Evolutionary conservation across 2,329 filamentous ascomycete species (phyloP), one percentile per base, ranked within the genome.

Genomic region (Neonectria magnoliae): DNA sequence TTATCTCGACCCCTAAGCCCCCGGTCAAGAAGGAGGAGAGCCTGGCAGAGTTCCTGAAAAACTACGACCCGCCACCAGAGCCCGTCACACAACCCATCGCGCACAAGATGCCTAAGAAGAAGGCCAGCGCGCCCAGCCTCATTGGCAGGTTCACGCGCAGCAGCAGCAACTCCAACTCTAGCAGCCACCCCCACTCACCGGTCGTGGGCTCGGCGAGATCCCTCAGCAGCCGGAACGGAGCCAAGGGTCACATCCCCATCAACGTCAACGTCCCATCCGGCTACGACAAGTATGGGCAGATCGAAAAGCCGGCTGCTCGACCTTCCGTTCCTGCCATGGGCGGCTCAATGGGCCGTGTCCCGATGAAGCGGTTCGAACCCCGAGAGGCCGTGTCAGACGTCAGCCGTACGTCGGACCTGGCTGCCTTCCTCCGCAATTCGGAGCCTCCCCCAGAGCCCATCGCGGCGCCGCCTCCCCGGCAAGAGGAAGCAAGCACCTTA

Each of bases 11-110:
- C 41, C 71, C 81, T 74, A 74, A 80, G 61, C 69, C 75, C 27
- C 76, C 79, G 13, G 73, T 73, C 4, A 82, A 82, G 66, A 81
- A 85, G 67, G 88, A 91, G 74, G 90, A 94, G 78, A 91, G 88
- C 67, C 77, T 94, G 53, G 87, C 91, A 33, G 92, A 94, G 68
- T 94, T 94, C 74, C 77, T 94, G 44, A 87, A 86, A 64, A 92
- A 88, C 76, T 90, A 87, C 64, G 85, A 90, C 42, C 91, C 92
- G 6, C 90, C 91, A 0, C 80, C 84, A 1, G 82, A 85, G 67
- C 81, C 85, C 3, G 73, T 81, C 0, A 69, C 75, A 0, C 74
- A 76, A 25, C 69, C 74, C 36, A 76, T 78, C 48, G 75, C 76
- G 3, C 74, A 79, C 31, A 77, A 76, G 61, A 70, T 76, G 5